Evolutionary conservation across 208 protist genomes (phyloP).

Genomic region (Trypanosoma theileri): DNA sequence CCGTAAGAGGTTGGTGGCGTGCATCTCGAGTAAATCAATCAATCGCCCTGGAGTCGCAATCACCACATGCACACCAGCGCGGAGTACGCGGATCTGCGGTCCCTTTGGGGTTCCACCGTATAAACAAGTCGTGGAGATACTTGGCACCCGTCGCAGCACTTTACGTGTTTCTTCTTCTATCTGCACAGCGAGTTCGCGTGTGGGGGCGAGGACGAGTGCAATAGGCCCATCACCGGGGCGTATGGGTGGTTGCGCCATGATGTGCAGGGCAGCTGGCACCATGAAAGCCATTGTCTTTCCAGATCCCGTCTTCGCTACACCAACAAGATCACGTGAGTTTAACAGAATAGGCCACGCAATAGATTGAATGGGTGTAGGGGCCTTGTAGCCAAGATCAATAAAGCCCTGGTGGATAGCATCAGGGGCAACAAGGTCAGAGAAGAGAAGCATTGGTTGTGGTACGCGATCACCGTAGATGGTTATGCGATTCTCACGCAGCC

Average conservation of each 20-base stretch:
- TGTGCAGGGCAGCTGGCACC: conserved; percentile 88
- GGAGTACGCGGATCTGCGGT: conserved; percentile 69
- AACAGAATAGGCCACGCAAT: conserved; percentile 88
- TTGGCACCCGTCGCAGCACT: conserved; percentile 61
- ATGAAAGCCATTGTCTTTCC: conserved; percentile 84
- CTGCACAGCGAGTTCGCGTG: conserved; percentile 90
- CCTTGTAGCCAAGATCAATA: conserved; percentile 69
- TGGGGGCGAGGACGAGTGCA: conserved; percentile 86
- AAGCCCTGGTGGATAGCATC: conserved; percentile 82
- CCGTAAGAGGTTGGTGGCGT: conserved; percentile 94
- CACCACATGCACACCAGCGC: conserved; percentile 78
- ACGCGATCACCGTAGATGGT: conserved; percentile 86
- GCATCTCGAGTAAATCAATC: conserved; percentile 94
- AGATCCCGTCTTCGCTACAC: conserved; percentile 77
- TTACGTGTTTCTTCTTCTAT: conserved; percentile 89
- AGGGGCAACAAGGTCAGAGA: conserved; percentile 76
- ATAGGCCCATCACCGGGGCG: conserved; percentile 88
- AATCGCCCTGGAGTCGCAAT: conserved; percentile 97
- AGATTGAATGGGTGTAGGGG: conserved; percentile 90
- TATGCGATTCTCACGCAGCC: conserved; percentile 74
- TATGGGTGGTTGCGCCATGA: conserved; percentile 86
- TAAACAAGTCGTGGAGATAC: conserved; percentile 69
- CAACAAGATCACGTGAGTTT: conserved; percentile 86
- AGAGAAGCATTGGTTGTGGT: conserved; percentile 82
- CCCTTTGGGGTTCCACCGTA: conserved; percentile 85